Evolutionary conservation across 768 basidiomycete genomes (phyloP).

Genomic region (Naganishia randhawae): DNA sequence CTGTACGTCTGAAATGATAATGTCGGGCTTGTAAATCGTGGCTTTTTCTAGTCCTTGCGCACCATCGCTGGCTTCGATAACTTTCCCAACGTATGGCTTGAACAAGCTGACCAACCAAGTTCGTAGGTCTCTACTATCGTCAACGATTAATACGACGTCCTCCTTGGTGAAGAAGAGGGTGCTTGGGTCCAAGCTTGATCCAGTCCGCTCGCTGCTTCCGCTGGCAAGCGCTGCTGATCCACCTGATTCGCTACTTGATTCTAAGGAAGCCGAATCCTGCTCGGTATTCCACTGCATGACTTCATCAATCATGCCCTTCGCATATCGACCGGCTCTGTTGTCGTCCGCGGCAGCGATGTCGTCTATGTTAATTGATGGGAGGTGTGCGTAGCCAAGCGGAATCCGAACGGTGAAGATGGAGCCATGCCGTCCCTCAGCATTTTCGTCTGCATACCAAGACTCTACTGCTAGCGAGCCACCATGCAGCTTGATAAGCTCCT

Average conservation of each 20-base stretch:
- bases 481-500: conserved; percentile 52
- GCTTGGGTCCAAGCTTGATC: conserved; percentile 20
- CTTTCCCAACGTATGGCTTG: conserved; percentile 46
- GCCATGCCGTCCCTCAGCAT: conserved; percentile 43
- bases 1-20: conserved; percentile 51
- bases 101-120: conserved; percentile 50
- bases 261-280: conserved; percentile 33
- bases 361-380: conserved; percentile 36
- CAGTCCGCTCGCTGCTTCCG: conserved; percentile 22
- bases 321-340: conserved; percentile 37
- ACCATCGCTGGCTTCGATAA: conserved; percentile 50
- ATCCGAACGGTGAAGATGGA: conserved; percentile 43
- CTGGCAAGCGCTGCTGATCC: background rate
- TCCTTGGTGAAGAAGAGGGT: conserved; percentile 47
- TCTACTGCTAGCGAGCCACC: conserved; percentile 48
- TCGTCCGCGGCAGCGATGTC: conserved; percentile 17
- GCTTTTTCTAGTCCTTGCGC: conserved; percentile 42
- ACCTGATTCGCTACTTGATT: conserved; percentile 30
- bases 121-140: conserved; percentile 49
- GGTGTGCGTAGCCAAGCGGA: conserved; percentile 45
- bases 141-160: conserved; percentile 49
- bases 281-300: conserved; percentile 50
- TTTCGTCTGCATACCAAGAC: conserved; percentile 42
- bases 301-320: conserved; percentile 52
- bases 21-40: conserved; percentile 35